These are phyloP conservation scores for Haberlea rhodopensis DNA, from an alignment of 257 asterid genomes.

Conservation along the genomic window DNA sequence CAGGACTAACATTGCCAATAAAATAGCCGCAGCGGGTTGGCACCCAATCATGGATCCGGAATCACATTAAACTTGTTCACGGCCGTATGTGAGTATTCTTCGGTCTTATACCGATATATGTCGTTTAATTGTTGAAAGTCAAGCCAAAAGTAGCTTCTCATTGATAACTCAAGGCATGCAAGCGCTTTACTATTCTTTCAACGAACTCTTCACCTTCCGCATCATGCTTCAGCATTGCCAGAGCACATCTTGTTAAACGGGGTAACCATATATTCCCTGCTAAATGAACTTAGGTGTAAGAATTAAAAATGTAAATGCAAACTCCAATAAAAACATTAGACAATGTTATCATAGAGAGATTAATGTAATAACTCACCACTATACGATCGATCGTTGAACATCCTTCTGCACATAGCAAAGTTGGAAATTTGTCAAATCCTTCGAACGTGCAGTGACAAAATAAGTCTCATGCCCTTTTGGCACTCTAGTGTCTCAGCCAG, in stretches of 20 bases:
- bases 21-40: slow-evolving; percentile 72
- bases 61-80: slow-evolving; percentile 73
- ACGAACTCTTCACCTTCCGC: slow-evolving; percentile 61
- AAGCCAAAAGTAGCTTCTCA: slow-evolving; percentile 77
- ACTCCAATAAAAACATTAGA: neutral
- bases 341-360: slow-evolving; percentile 15
- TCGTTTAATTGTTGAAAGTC: slow-evolving; percentile 72
- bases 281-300: slow-evolving; percentile 13
- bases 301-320: slow-evolving; percentile 3
- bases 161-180: slow-evolving; percentile 74
- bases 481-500: slow-evolving; percentile 70
- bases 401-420: slow-evolving; percentile 79
- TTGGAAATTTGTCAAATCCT: slow-evolving; percentile 80
- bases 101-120: slow-evolving; percentile 70
- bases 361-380: slow-evolving; percentile 48
- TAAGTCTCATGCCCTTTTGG: slow-evolving; percentile 80
- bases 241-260: slow-evolving; percentile 68
- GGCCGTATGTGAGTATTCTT: slow-evolving; percentile 80
- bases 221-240: slow-evolving; percentile 60
- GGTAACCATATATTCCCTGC: slow-evolving; percentile 81
- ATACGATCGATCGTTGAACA: slow-evolving; percentile 83
- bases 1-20: slow-evolving; percentile 75
- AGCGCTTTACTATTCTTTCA: slow-evolving; percentile 66
- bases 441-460: slow-evolving; percentile 64
- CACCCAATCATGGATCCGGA: slow-evolving; percentile 85